Evolutionary conservation across 345 rosid species (phyloP), one percentile per base, ranked within the genome.

Genomic region (Populus simonii): DNA sequence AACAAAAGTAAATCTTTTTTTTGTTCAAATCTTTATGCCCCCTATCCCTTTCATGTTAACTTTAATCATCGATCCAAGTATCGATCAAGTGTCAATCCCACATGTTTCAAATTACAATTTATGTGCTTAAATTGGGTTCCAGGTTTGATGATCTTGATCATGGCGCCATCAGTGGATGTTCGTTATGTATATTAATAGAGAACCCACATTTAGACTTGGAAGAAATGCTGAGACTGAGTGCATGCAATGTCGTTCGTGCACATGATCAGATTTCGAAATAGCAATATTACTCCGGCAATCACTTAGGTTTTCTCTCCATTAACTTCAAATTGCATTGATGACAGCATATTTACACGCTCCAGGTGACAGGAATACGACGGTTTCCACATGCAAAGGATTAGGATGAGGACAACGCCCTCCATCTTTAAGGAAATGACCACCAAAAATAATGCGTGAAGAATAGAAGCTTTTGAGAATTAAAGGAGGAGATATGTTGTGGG

Each of bases 361-460:
- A n/a, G 29, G 63, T 57, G 63, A 3, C 27, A n/a, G 25, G 63
- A 23, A 57, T 3, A n/a, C 63, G 29, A n/a, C 29, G n/a, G 13
- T 23, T 10, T 59, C 15, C 23, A 23, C 5, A 11, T 10, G 29
- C 65, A 23, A 11, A n/a, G 65, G 12, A n/a, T 3, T 4, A 23
- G 3, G 74, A 47, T 80, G 59, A 41, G 78, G 8, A 59, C 5
- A n/a, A 5, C 15, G 43, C 80, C 81, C 83, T 71, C 70, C 59
- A 15, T 25, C 4, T 10, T 10, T 17, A 39, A 7, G 20, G 22
- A 39, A 76, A 68, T 39, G 1, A 39, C 55, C 38, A 7, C 2
- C 5, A 1, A 71, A 53, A 72, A 66, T 27, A 18, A 47, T 3
- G 15, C 10, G 25, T 33, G 2, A 6, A 16, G n/a, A 59, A 13